A percentile compares a stretch with the other conserved stretches of the same genome.
phyloP scores from a whole-genome alignment of 148 eudicot species.

The Amaranthus cruentus region DNA sequence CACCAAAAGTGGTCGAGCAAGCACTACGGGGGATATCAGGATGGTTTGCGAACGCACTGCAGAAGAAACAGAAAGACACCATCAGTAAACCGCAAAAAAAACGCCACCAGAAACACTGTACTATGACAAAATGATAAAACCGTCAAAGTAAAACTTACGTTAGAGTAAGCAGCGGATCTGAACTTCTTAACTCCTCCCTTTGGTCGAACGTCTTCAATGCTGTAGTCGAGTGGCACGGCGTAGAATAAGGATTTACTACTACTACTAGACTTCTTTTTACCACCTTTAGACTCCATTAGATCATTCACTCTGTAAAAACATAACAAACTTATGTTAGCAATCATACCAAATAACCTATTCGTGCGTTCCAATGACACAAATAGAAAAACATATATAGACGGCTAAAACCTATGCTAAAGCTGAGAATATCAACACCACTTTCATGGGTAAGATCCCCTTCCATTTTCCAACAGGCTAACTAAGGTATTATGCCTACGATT shows the following conservation, averaged over 20 bases:
- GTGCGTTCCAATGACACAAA: too few species aligned
- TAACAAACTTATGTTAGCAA: not conserved
- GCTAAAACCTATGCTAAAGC: too few species aligned
- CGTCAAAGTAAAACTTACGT: constrained; percentile 37
- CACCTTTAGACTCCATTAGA: constrained; percentile 86
- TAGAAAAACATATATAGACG: too few species aligned
- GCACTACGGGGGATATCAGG: constrained; percentile 38
- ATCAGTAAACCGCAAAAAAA: not conserved
- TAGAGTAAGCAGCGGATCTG: constrained; percentile 65
- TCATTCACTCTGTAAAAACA: constrained; percentile 43
- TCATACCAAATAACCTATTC: too few species aligned
- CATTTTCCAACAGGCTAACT: too few species aligned
- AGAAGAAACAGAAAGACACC: constrained; percentile 13
- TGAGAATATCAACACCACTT: too few species aligned
- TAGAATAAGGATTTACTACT: constrained; percentile 47
- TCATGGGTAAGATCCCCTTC: too few species aligned
- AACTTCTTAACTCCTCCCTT: constrained; percentile 57
- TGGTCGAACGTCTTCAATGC: constrained; percentile 71
- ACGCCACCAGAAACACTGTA: not conserved
- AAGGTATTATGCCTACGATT: too few species aligned
- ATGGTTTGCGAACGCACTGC: constrained; percentile 88
- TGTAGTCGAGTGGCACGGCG: constrained; percentile 50
- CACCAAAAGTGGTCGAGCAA: constrained; percentile 34
- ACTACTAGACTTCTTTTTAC: constrained; percentile 74
- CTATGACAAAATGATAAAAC: not conserved